phyloP scores from a whole-genome alignment of 208 protist species.

The Crithidia brevicula region DNA sequence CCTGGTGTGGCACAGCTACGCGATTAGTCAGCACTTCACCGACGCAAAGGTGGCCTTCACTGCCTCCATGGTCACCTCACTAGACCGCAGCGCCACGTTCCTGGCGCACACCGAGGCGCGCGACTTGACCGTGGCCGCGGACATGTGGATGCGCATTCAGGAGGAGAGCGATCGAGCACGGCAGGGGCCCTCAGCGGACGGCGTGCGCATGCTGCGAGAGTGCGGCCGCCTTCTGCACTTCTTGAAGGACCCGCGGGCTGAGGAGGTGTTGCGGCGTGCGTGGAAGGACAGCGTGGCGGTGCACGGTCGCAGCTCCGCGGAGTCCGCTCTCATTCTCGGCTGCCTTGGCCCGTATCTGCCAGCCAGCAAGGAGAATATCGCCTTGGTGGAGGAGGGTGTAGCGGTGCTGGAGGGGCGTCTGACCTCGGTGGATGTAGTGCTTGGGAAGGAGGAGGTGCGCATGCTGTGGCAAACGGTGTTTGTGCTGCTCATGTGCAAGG shows the following conservation, averaged over 20 bases:
- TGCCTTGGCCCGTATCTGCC: slow-evolving; percentile 76
- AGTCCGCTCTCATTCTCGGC: slow-evolving; percentile 72
- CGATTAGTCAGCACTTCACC: slow-evolving; percentile 38
- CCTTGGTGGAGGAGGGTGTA: slow-evolving; percentile 29
- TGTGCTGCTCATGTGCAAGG: slow-evolving; percentile 73
- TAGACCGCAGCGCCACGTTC: slow-evolving; percentile 76
- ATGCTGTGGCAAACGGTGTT: slow-evolving; percentile 84
- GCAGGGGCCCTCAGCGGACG: slow-evolving; percentile 30
- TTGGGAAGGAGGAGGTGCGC: slow-evolving; percentile 65
- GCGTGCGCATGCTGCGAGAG: slow-evolving; percentile 63
- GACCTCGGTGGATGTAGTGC: slow-evolving; percentile 59
- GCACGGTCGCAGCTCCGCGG: slow-evolving; percentile 57
- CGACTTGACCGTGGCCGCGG: slow-evolving; percentile 63
- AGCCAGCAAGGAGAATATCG: slow-evolving; percentile 33
- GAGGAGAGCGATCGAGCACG: slow-evolving; percentile 11
- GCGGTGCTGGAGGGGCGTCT: slow-evolving; percentile 54
- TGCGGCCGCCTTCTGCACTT: slow-evolving; percentile 82
- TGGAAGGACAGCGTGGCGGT: slow-evolving; percentile 39
- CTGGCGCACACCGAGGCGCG: slow-evolving; percentile 66
- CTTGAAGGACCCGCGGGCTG: slow-evolving; percentile 56
- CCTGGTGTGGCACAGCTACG: slow-evolving; percentile 78
- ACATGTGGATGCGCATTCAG: slow-evolving; percentile 61
- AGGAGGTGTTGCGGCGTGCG: slow-evolving; percentile 54
- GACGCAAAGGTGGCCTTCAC: slow-evolving; percentile 28
- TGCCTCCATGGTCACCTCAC: slow-evolving; percentile 39